A percentile compares a stretch with the other conserved stretches of the same genome.
Evolutionary conservation across 75 land plant genomes (phyloP).

Genomic region (Sequoiadendron giganteum): DNA sequence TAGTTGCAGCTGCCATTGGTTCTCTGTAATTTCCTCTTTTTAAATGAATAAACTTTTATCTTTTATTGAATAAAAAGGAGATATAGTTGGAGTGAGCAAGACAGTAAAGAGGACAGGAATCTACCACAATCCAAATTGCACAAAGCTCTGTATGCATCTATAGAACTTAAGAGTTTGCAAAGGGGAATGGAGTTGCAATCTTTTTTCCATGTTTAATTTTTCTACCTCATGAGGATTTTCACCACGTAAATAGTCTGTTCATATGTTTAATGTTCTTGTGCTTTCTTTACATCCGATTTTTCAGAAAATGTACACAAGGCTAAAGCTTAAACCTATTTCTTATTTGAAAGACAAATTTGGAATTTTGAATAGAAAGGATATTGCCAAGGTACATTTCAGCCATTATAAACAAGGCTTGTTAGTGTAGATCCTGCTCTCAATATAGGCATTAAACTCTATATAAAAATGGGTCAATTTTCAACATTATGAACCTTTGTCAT

Average conservation of each 20-base stretch:
- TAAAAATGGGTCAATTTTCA: background rate
- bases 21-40: no score
- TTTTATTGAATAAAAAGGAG: no score
- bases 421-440: background rate
- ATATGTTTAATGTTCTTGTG: background rate
- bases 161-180: no score
- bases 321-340: background rate
- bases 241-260: background rate
- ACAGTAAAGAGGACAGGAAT: no score
- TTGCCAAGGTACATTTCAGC: background rate
- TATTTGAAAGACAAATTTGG: background rate
- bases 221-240: background rate
- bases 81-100: no score
- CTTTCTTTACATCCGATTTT: background rate
- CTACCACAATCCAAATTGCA: no score
- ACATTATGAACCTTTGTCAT: background rate
- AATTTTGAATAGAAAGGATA: background rate
- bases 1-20: no score
- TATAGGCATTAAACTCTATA: background rate
- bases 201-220: no score
- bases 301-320: background rate
- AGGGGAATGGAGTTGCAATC: no score
- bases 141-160: no score
- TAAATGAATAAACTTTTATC: no score
- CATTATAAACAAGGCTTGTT: background rate